These are phyloP conservation scores for Bidens hawaiensis DNA, from an alignment of 140 eudicot genomes.

Conservation along the genomic window DNA sequence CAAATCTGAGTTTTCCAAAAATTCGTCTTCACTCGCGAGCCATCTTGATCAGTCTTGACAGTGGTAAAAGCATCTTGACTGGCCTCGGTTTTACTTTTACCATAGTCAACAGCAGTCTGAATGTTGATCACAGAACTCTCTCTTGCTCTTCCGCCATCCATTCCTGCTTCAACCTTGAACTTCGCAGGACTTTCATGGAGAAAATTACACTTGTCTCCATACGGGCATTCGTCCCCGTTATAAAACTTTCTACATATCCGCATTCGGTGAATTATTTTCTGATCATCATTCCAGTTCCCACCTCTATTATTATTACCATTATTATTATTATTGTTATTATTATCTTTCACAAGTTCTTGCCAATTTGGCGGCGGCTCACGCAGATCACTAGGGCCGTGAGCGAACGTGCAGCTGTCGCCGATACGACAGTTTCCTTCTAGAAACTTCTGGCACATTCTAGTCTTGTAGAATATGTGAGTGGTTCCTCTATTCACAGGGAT, in stretches of 20 bases:
- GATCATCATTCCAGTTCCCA: constrained; percentile 65
- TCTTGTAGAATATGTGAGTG: constrained; percentile 71
- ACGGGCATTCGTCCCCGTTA: constrained; percentile 88
- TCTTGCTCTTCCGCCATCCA: constrained; percentile 28
- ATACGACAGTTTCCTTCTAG: constrained; percentile 57
- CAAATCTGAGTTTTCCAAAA: constrained; percentile 71
- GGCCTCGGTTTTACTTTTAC: constrained; percentile 15
- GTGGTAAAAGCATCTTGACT: neutral
- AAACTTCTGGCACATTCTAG: constrained; percentile 68
- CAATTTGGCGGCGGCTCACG: constrained; percentile 88
- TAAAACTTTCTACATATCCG: constrained; percentile 71
- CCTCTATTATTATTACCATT: no score
- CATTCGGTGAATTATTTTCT: constrained; percentile 49
- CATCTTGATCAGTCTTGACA: constrained; percentile 11
- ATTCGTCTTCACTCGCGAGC: constrained; percentile 21
- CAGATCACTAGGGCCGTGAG: constrained; percentile 73
- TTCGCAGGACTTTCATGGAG: constrained; percentile 64
- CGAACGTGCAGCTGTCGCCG: constrained; percentile 69
- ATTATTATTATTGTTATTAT: no score
- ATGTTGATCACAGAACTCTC: constrained; percentile 62
- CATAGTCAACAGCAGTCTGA: constrained; percentile 37
- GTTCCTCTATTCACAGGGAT: constrained; percentile 47
- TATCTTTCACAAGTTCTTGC: constrained; percentile 53
- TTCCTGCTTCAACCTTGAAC: constrained; percentile 28
- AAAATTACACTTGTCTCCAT: constrained; percentile 78